Percentiles rank a stretch among this genome's conserved stretches.
phyloP scores from a whole-genome alignment of 805 yeast genomes.

The Metschnikowia henanensis region DNA sequence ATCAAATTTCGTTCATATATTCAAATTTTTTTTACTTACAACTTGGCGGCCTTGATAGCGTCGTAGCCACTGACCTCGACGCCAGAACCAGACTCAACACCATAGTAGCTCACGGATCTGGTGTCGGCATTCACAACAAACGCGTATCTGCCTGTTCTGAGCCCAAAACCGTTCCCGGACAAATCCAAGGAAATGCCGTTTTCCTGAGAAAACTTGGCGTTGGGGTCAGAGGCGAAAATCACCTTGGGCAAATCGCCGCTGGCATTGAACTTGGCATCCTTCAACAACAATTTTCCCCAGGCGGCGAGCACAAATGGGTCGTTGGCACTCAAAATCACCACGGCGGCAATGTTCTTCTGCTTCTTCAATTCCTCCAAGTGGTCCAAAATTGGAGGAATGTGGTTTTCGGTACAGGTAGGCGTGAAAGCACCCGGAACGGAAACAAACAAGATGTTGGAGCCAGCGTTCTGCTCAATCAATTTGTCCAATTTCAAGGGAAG shows the following conservation, averaged over 20 bases:
- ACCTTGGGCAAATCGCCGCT: constrained; percentile 24
- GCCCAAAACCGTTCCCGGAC: constrained; percentile 36
- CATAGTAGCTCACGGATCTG: constrained; percentile 41
- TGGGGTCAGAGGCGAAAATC: constrained; percentile 42
- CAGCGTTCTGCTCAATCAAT: constrained; percentile 24
- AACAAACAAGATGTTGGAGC: constrained; percentile 32
- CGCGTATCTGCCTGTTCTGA: constrained; percentile 43
- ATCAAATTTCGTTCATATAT: not conserved
- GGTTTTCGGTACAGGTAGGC: constrained; percentile 46
- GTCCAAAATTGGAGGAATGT: constrained; percentile 39
- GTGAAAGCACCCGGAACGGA: constrained; percentile 47
- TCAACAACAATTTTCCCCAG: constrained; percentile 43
- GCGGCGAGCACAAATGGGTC: constrained; percentile 45
- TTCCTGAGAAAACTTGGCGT: constrained; percentile 32
- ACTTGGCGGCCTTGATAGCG: constrained; percentile 37
- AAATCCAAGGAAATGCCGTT: constrained; percentile 35
- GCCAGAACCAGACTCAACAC: constrained; percentile 32
- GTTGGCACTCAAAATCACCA: constrained; percentile 40
- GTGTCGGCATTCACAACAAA: constrained; percentile 39
- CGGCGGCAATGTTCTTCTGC: constrained; percentile 29
- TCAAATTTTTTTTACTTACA: constrained; percentile 18
- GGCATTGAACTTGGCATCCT: constrained; percentile 19
- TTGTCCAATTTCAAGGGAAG: constrained; percentile 34
- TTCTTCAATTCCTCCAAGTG: constrained; percentile 30
- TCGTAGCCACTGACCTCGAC: constrained; percentile 39